Percentiles rank a stretch among this genome's conserved stretches.
Conservation (phyloP, 371 early-diverging fungal species). For the Quaeritorhiza haematococci region DNA sequence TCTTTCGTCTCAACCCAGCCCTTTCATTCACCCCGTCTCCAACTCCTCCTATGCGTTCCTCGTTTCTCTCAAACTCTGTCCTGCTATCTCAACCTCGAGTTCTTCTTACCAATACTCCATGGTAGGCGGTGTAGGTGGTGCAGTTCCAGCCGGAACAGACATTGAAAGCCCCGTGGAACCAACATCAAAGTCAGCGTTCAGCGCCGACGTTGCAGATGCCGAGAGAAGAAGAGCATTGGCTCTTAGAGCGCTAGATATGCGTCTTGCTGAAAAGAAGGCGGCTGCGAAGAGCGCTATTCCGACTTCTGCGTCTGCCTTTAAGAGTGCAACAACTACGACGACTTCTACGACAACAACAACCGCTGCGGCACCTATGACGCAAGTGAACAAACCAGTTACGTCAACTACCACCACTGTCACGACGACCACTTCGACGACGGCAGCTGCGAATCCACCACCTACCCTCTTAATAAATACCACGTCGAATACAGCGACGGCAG, state of each 20-base stretch:
- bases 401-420: no score
- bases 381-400: no score
- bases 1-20: constrained; percentile 10
- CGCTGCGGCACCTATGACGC: no score
- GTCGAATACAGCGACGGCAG: no score
- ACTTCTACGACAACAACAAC: no score
- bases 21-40: constrained; percentile 35
- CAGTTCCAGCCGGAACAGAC: constrained; percentile 1
- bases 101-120: not conserved
- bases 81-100: constrained; percentile 20
- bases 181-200: not conserved
- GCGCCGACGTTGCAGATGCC: constrained; percentile 22
- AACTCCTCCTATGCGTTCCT: constrained; percentile 30
- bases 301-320: not conserved
- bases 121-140: not conserved
- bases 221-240: constrained; percentile 42
- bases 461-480: no score
- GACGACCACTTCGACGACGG: no score
- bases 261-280: no score
- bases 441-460: no score
- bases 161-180: not conserved
- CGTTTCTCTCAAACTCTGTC: constrained; percentile 22
- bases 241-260: constrained; percentile 30
- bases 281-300: not conserved
- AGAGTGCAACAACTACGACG: no score